phyloP scores from a whole-genome alignment of 2,329 filamentous ascomycete species.

The Podosphaera leucotricha region DNA sequence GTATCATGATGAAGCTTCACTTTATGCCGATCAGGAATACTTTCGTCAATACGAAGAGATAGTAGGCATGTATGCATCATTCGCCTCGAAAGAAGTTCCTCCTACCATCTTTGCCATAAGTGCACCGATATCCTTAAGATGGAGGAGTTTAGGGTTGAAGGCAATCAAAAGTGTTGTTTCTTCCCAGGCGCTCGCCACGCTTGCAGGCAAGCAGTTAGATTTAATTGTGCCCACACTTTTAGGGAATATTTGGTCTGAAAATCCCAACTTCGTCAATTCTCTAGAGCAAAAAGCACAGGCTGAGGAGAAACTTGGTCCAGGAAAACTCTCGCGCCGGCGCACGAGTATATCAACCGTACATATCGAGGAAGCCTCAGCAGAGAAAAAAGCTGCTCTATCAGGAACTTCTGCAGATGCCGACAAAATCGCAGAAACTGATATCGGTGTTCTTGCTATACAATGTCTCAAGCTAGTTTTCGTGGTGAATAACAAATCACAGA shows the following conservation, averaged over 20 bases:
- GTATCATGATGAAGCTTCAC: slow-evolving; percentile 63
- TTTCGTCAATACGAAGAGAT: slow-evolving; percentile 62
- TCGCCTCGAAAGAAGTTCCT: slow-evolving; percentile 41
- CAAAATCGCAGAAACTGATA: slow-evolving; percentile 71
- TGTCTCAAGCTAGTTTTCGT: slow-evolving; percentile 73
- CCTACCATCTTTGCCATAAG: slow-evolving; percentile 31
- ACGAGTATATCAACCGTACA: slow-evolving; percentile 60
- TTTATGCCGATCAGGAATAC: slow-evolving; percentile 70
- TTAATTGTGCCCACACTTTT: slow-evolving; percentile 66
- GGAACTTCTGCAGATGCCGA: slow-evolving; percentile 73
- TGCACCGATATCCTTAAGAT: slow-evolving; percentile 54
- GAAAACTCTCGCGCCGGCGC: slow-evolving; percentile 38
- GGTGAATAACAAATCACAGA: slow-evolving; percentile 58
- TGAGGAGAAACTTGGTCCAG: slow-evolving; percentile 44
- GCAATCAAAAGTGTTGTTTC: slow-evolving; percentile 63
- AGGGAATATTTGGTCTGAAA: slow-evolving; percentile 61
- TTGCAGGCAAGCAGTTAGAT: slow-evolving; percentile 52
- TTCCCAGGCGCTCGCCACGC: slow-evolving; percentile 54
- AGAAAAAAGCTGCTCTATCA: slow-evolving; percentile 49
- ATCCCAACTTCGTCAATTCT: slow-evolving; percentile 42
- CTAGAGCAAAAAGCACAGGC: slow-evolving; percentile 43
- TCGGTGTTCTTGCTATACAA: slow-evolving; percentile 60
- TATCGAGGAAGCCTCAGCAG: slow-evolving; percentile 38
- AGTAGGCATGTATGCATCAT: slow-evolving; percentile 54
- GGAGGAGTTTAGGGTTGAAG: slow-evolving; percentile 48